These are phyloP conservation scores for Chrysochromulina tobinii DNA, from an alignment of 78 protist species.

Conservation along the genomic window DNA sequence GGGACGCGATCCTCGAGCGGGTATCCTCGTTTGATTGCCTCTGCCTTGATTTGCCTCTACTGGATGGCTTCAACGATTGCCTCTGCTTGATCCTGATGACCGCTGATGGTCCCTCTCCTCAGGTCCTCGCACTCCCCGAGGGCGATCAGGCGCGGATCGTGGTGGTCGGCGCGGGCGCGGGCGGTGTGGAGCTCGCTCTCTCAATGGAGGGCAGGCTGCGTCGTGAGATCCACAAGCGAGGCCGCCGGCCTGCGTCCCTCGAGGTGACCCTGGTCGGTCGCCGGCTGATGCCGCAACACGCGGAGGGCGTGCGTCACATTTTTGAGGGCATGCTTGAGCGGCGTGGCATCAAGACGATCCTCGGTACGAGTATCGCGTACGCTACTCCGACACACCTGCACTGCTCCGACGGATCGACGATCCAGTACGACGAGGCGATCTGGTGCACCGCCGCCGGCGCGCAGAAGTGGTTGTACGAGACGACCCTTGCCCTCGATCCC, in stretches of 20 bases:
- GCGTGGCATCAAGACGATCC: neutral
- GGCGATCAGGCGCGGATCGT: neutral
- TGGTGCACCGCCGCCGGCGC: conserved; percentile 52
- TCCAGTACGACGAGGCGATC: neutral
- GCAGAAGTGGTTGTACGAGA: conserved; percentile 8
- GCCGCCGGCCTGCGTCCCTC: neutral
- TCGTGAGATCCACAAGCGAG: neutral
- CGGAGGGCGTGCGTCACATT: neutral
- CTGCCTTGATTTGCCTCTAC: too few species aligned
- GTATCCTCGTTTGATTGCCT: neutral
- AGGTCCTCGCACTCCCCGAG: neutral
- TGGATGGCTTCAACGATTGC: too few species aligned
- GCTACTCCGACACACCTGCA: too few species aligned
- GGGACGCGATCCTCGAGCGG: conserved; percentile 30
- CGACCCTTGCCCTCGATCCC: conserved; percentile 18
- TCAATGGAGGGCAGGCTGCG: neutral
- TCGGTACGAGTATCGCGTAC: neutral
- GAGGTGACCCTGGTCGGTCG: neutral
- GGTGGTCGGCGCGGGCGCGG: conserved; percentile 42
- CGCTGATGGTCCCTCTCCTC: too few species aligned
- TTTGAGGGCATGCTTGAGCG: neutral
- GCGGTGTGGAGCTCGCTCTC: conserved; percentile 53
- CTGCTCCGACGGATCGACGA: neutral
- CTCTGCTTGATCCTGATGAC: too few species aligned
- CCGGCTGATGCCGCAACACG: conserved; percentile 28